Base-by-base conservation (phyloP, 176 grass and related monocot genomes). In the Triticum monococcum region DNA sequence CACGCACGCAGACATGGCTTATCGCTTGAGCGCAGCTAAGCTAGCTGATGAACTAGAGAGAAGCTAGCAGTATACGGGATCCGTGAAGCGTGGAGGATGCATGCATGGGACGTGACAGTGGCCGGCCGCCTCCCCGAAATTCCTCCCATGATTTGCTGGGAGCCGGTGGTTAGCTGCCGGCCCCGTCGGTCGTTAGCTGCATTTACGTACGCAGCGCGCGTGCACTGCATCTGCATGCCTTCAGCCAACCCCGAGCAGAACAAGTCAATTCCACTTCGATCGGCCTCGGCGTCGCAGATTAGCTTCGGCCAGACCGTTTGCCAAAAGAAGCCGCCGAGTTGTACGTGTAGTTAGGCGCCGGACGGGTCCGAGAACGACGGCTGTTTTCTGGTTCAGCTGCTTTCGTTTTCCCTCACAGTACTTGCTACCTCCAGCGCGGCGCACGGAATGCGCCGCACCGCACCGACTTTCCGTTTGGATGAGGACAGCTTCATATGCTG, bases 141-240 rank as follows among this genome's bases (percentile, higher is more conserved):
- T 31, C 72, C 43, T 76, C 72, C 14, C 72, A 76, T 52, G 72
- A 76, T 76, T 37, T 75, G 72, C 24, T 75, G 72, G 41, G 72
- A 75, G 72, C 72, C 24, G 38, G 71, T 74, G 41, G 71, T 74
- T 74, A 3, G 14, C 26, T 52, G 72, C 43, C 72, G 41, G 72
- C 70, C 50, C 41, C 33, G 11, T 71, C 20, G 43, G 26, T 50
- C 13, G 71, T 24, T 75, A 5, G 43, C 72, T 52, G 72, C 72
- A 76, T 76, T 76, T 76, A 76, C 72, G 72, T 31, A 52, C 25
- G 45, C 2, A 59, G 22, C 56, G 56, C 25, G 43, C 14, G 72
- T 76, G 43, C 25, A 31, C 14, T 31, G 45, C 14, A 52, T 76
- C 68, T 37, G 68, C 33, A 7, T 5, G 54, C 4, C 72, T 18